A percentile compares a stretch with the other conserved stretches of the same genome.
Evolutionary conservation across 371 early-diverging fungal species (phyloP).

Genomic region (Mucor racemosus): DNA sequence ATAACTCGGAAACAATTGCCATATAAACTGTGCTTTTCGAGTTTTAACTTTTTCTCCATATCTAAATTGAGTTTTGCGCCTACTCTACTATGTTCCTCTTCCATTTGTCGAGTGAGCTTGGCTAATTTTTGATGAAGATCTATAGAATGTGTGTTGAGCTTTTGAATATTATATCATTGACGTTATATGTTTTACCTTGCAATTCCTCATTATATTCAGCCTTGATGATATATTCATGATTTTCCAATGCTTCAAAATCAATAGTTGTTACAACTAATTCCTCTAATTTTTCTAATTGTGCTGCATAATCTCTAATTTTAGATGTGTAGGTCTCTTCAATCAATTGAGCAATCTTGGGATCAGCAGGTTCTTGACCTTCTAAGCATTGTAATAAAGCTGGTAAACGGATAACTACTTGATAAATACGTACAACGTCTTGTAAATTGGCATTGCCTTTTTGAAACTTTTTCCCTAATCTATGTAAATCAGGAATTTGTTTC

Average conservation of each 20-base stretch:
- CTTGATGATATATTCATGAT: constrained; percentile 90
- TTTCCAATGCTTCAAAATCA: constrained; percentile 85
- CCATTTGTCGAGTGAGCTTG: constrained; percentile 57
- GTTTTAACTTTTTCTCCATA: constrained; percentile 85
- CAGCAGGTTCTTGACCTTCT: constrained; percentile 42
- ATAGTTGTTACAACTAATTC: constrained; percentile 88
- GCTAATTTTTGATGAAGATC: constrained; percentile 71
- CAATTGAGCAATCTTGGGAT: constrained; percentile 25
- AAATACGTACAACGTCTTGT: constrained; percentile 88
- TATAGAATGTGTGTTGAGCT: constrained; percentile 20
- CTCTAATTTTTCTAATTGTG: constrained; percentile 20
- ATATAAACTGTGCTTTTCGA: constrained; percentile 81
- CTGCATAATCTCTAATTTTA: constrained; percentile 13
- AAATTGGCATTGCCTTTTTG: constrained; percentile 79
- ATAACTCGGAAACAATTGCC: constrained; percentile 91
- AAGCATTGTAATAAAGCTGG: constrained; percentile 71
- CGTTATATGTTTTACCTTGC: constrained; percentile 53
- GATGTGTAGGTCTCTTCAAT: constrained; percentile 30
- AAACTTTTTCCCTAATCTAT: constrained; percentile 84
- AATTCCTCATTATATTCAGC: constrained; percentile 82
- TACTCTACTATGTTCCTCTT: constrained; percentile 67
- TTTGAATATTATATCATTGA: background rate
- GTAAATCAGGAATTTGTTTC: constrained; percentile 86
- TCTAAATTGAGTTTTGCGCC: constrained; percentile 70
- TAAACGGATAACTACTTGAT: constrained; percentile 84